phyloP scores from a whole-genome alignment of 805 yeast species.

The Cyberlindnera misumaiensis region DNA sequence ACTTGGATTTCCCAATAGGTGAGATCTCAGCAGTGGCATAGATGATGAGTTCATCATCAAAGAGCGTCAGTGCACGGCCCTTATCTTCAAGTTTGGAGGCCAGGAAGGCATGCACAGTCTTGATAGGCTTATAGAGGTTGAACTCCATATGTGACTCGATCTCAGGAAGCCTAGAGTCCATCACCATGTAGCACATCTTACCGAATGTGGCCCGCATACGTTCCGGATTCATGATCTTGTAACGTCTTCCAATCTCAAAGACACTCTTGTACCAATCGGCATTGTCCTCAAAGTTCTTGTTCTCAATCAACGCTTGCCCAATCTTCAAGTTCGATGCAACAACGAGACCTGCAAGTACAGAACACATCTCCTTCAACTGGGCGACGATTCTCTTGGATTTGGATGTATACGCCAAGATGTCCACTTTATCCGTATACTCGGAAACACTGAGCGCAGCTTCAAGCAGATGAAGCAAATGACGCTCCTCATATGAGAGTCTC shows the following conservation, averaged over 20 bases:
- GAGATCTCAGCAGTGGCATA: conserved; percentile 64
- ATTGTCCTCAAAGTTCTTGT: conserved; percentile 62
- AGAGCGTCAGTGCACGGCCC: conserved; percentile 33
- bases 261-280: conserved; percentile 66
- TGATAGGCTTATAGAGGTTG: conserved; percentile 65
- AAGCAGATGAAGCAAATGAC: conserved; percentile 56
- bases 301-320: conserved; percentile 58
- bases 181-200: conserved; percentile 73
- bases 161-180: conserved; percentile 76
- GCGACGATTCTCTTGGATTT: conserved; percentile 65
- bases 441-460: conserved; percentile 77
- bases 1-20: conserved; percentile 50
- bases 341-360: conserved; percentile 70
- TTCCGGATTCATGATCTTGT: conserved; percentile 81
- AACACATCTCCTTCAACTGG: conserved; percentile 70
- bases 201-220: conserved; percentile 75
- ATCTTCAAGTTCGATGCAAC: conserved; percentile 69
- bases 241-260: conserved; percentile 75
- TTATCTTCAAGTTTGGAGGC: conserved; percentile 32
- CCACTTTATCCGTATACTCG: conserved; percentile 76
- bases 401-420: conserved; percentile 57
- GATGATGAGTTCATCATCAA: conserved; percentile 52
- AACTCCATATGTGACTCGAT: conserved; percentile 67
- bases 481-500: conserved; percentile 60
- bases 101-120: conserved; percentile 49